Conservation (phyloP, 1,284 basidiomycete species). For the Naganishia sp. region DNA sequence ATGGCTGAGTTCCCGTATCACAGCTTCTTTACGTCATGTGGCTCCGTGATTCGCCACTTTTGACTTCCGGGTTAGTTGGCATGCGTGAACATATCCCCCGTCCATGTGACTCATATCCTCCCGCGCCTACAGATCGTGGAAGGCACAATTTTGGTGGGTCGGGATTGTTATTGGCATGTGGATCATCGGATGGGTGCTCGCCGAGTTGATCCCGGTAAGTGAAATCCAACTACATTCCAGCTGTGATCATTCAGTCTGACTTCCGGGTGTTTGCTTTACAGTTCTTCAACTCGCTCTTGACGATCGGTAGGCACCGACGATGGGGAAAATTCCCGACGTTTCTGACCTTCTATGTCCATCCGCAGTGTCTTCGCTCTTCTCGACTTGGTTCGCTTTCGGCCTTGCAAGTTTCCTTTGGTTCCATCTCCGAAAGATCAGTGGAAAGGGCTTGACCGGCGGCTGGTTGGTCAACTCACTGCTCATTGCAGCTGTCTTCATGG, state of each 20-base stretch:
- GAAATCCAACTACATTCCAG: too few species aligned
- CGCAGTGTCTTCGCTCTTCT: constrained; percentile 44
- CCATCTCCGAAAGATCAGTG: constrained; percentile 37
- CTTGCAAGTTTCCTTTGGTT: constrained; percentile 47
- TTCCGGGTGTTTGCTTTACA: not conserved
- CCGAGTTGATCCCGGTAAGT: constrained; percentile 44
- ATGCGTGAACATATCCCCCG: not conserved
- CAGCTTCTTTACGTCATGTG: constrained; percentile 43
- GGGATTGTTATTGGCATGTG: constrained; percentile 44
- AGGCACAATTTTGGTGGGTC: constrained; percentile 44
- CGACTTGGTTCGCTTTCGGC: constrained; percentile 48
- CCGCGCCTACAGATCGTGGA: constrained; percentile 31
- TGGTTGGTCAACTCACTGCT: constrained; percentile 35
- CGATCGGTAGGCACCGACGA: constrained; percentile 37
- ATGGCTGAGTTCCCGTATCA: not conserved
- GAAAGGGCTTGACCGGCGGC: constrained; percentile 33
- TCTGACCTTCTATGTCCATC: not conserved
- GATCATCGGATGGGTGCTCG: constrained; percentile 46
- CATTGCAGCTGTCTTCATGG: constrained; percentile 33
- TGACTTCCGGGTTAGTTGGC: constrained; percentile 38
- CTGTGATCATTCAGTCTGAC: too few species aligned
- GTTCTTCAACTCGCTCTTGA: constrained; percentile 51
- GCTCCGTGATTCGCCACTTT: constrained; percentile 42
- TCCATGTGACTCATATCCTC: not conserved
- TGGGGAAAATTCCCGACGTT: not conserved